Percentiles rank a stretch among this genome's conserved stretches.
Evolutionary conservation across 257 asterid species (phyloP).

Genomic region (Lycium ferocissimum): DNA sequence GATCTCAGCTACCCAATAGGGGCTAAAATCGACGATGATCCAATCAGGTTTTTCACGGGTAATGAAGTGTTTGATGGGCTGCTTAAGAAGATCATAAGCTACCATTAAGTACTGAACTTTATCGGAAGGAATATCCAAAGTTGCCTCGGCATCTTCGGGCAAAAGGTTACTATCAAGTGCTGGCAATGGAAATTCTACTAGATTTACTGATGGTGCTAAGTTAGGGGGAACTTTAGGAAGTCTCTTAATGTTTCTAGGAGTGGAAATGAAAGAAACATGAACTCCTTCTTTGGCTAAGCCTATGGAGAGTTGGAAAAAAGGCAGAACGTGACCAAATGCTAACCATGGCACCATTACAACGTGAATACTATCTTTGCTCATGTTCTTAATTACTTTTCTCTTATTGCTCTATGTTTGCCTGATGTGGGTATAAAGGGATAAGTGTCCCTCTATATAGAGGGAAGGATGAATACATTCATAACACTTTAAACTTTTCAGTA

Average conservation of each 20-base stretch:
- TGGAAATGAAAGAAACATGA: constrained; percentile 32
- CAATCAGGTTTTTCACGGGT: background rate
- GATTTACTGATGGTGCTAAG: constrained; percentile 33
- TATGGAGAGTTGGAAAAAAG: constrained; percentile 30
- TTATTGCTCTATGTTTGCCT: too few species aligned
- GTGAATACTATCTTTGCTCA: too few species aligned
- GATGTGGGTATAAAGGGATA: too few species aligned
- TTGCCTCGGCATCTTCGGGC: background rate
- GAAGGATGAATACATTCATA: too few species aligned
- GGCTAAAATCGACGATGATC: background rate
- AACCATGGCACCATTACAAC: too few species aligned
- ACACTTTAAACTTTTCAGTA: too few species aligned
- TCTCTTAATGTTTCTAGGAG: constrained; percentile 36
- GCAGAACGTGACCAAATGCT: too few species aligned
- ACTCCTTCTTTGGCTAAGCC: constrained; percentile 34
- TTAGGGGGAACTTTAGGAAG: constrained; percentile 34
- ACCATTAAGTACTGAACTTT: background rate
- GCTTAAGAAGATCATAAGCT: background rate
- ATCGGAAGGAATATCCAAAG: background rate
- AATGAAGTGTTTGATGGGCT: background rate
- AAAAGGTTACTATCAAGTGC: background rate
- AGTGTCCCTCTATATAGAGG: too few species aligned
- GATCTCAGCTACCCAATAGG: background rate
- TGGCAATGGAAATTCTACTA: constrained; percentile 25
- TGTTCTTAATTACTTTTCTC: too few species aligned